Evolutionary conservation across 225 moss, liverwort and hornwort species (phyloP).

Genomic region (Rhytidiadelphus loreus): DNA sequence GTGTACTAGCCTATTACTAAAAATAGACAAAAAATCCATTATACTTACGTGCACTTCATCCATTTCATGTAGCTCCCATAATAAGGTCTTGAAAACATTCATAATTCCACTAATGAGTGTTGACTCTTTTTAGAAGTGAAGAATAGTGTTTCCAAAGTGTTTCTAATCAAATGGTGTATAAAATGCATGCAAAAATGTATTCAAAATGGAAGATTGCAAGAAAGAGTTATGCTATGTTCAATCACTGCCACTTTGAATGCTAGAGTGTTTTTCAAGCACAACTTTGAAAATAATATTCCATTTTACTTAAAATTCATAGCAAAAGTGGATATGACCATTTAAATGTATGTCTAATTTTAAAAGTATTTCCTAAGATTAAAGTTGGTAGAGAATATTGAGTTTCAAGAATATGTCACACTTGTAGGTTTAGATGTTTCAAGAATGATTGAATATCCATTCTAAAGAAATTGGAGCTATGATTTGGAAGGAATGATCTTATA

Average conservation of each 20-base stretch:
- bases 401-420: no score
- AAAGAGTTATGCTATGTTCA: not conserved
- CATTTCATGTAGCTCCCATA: not conserved
- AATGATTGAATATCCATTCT: not conserved
- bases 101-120: no score
- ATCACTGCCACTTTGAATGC: not conserved
- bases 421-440: not conserved
- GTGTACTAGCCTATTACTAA: no score
- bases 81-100: not conserved
- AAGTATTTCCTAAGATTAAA: no score
- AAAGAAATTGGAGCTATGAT: not conserved
- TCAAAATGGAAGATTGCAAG: not conserved
- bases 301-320: not conserved
- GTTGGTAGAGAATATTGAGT: no score
- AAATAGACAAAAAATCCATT: no score
- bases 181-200: not conserved
- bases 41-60: no score
- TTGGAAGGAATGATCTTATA: not conserved
- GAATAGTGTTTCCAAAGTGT: not conserved
- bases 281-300: not conserved
- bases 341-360: no score
- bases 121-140: not conserved
- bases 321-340: not conserved
- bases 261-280: not conserved
- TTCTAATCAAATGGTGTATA: not conserved